These are phyloP conservation scores for Baorangia bicolor DNA, from an alignment of 768 basidiomycete species.

Conservation along the genomic window DNA sequence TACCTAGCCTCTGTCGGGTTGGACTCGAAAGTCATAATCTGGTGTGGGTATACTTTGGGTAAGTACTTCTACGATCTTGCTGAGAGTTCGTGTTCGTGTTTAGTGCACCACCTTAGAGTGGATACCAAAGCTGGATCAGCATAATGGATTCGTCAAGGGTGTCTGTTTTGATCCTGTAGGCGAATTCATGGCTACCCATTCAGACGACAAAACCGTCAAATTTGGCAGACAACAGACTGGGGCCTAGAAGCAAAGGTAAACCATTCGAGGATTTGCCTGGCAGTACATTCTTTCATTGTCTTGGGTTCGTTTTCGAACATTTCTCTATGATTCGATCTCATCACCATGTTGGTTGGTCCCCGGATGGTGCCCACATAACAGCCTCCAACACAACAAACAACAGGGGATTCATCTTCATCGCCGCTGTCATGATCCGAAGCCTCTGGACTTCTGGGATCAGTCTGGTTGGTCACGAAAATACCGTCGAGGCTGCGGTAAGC, in stretches of 20 bases:
- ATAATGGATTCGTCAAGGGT: conserved; percentile 97
- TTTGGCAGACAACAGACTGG: conserved; percentile 94
- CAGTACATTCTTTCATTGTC: conserved; percentile 88
- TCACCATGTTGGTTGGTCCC: conserved; percentile 75
- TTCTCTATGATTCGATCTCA: neutral
- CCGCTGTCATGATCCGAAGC: conserved; percentile 87
- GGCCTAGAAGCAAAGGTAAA: conserved; percentile 80
- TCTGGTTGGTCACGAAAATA: conserved; percentile 95
- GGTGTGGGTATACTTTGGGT: conserved; percentile 91
- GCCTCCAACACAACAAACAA: conserved; percentile 97
- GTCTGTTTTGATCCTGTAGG: conserved; percentile 98
- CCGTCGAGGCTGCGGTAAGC: conserved; percentile 89
- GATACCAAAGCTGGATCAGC: too few relatives aligned
- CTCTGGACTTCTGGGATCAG: conserved; percentile 91
- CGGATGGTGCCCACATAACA: conserved; percentile 97
- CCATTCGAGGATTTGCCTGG: conserved; percentile 94
- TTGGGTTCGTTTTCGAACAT: conserved; percentile 57
- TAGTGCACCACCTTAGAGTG: too few relatives aligned
- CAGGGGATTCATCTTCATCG: conserved; percentile 94
- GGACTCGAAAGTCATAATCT: conserved; percentile 87
- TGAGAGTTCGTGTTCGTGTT: conserved; percentile 37
- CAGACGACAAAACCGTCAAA: too few relatives aligned
- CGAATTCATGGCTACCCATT: too few relatives aligned
- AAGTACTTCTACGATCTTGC: too few relatives aligned
- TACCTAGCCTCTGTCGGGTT: conserved; percentile 92